Evolutionary conservation across 768 basidiomycete species (phyloP).

Genomic region (Lactarius evosmus): DNA sequence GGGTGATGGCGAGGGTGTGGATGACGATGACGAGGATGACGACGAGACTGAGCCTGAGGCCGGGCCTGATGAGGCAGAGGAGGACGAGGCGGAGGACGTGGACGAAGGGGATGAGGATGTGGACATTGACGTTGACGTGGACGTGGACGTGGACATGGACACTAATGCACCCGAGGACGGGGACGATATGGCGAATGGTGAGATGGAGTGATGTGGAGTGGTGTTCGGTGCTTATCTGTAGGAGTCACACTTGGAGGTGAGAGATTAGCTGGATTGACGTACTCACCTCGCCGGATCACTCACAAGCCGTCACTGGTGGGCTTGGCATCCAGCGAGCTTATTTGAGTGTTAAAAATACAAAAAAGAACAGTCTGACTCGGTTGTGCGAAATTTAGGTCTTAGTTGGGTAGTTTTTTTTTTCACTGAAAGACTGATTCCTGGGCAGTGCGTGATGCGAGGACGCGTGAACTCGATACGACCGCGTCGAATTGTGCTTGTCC

Average conservation of each 20-base stretch:
- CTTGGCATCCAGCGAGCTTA: background rate
- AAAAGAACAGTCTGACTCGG: too few species aligned
- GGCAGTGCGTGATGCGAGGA: too few species aligned
- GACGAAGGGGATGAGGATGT: constrained; percentile 15
- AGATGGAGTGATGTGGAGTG: background rate
- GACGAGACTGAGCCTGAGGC: background rate
- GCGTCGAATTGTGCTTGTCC: too few species aligned
- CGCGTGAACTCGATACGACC: too few species aligned
- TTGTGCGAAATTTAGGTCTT: too few species aligned
- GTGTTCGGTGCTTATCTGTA: background rate
- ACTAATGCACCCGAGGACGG: constrained; percentile 2
- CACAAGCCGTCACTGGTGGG: background rate
- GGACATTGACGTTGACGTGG: background rate
- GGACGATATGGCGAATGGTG: constrained; percentile 11
- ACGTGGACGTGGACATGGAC: constrained; percentile 15
- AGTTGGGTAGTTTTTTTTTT: too few species aligned
- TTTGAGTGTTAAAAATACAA: too few species aligned
- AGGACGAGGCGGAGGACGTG: constrained; percentile 3
- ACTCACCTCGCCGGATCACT: too few species aligned
- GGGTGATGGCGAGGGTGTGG: constrained; percentile 32
- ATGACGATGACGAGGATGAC: constrained; percentile 25
- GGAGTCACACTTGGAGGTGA: too few species aligned
- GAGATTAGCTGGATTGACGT: background rate
- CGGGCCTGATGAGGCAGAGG: background rate
- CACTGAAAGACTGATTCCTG: background rate